Conservation (phyloP, 345 rosid species). For the Physaria fendleri region DNA sequence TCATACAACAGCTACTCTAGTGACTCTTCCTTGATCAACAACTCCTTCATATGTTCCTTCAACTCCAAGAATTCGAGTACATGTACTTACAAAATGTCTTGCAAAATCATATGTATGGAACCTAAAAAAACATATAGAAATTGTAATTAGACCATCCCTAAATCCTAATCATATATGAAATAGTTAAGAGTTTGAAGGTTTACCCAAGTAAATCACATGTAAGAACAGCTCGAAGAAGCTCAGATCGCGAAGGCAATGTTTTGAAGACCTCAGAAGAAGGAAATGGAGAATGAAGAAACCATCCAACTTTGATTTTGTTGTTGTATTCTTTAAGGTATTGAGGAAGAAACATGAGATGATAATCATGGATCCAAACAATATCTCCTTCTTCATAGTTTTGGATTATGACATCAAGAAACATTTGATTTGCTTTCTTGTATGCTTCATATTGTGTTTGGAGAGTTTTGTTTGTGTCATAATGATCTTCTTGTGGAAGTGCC, state of each 20-base stretch:
- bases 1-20: slow-evolving; percentile 88
- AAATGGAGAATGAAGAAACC: slow-evolving; percentile 99
- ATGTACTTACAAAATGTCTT: slow-evolving; percentile 85
- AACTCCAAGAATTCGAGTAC: slow-evolving; percentile 89
- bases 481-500: slow-evolving; percentile 91
- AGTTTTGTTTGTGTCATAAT: slow-evolving; percentile 71
- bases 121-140: slow-evolving; percentile 24
- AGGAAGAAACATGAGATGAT: slow-evolving; percentile 93
- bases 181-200: not conserved
- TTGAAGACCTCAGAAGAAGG: slow-evolving; percentile 94
- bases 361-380: slow-evolving; percentile 95
- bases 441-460: slow-evolving; percentile 88
- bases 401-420: slow-evolving; percentile 85
- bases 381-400: slow-evolving; percentile 86
- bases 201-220: slow-evolving; percentile 93
- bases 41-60: slow-evolving; percentile 96
- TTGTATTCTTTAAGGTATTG: slow-evolving; percentile 75
- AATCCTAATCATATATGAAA: not conserved
- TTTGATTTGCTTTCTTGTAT: slow-evolving; percentile 84
- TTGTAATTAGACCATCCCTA: too few species aligned
- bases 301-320: slow-evolving; percentile 79
- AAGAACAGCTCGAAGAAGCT: slow-evolving; percentile 76
- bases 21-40: slow-evolving; percentile 79
- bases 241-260: slow-evolving; percentile 86
- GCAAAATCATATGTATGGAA: slow-evolving; percentile 96